Conservation (phyloP, 352 stramenopile genomes). For the Aphanomyces invadans region DNA sequence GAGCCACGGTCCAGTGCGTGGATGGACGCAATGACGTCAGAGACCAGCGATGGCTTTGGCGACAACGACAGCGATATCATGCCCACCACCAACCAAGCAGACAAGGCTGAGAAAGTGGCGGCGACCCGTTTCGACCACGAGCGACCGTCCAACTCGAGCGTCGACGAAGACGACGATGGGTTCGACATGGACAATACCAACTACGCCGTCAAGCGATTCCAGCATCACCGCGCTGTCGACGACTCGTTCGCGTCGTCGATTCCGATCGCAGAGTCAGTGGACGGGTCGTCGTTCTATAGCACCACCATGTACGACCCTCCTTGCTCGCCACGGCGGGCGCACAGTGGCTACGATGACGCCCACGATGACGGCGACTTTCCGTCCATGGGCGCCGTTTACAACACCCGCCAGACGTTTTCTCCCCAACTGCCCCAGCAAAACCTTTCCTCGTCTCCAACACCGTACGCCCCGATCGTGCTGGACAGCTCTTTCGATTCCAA, state of each 20-base stretch:
- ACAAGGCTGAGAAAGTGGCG: too few species aligned
- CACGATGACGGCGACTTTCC: not conserved
- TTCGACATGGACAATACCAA: slow-evolving; percentile 1
- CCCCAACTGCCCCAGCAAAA: not conserved
- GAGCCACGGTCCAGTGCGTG: not conserved
- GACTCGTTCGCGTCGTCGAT: not conserved
- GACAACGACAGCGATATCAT: not conserved
- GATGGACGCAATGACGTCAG: not conserved
- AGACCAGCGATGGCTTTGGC: not conserved
- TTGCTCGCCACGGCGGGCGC: too few species aligned
- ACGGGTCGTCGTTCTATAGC: not conserved
- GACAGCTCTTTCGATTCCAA: not conserved
- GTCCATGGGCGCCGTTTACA: not conserved
- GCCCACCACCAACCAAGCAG: not conserved
- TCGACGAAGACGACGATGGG: not conserved
- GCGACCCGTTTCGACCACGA: not conserved
- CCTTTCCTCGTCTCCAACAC: not conserved
- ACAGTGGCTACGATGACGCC: too few species aligned
- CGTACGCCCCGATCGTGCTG: not conserved
- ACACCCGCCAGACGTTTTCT: not conserved
- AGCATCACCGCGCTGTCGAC: not conserved
- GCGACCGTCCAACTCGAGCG: not conserved
- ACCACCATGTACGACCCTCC: not conserved
- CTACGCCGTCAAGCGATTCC: not conserved
- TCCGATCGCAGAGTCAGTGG: not conserved